phyloP scores from a whole-genome alignment of 306 rosid genomes.

The cucumber (Cucumis sativus) region Cucumber_9930_V3 NC_026659.2:229001-229500 shows the following conservation, averaged over 20 bases:
- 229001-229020: background rate
- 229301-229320: slow-evolving; percentile 66
- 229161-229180: slow-evolving; percentile 33
- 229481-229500: slow-evolving; percentile 48
- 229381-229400: slow-evolving; percentile 90
- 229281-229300: slow-evolving; percentile 51
- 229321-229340: slow-evolving; percentile 58
- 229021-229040: background rate
- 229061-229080: slow-evolving; percentile 14
- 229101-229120: slow-evolving; percentile 39
- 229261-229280: slow-evolving; percentile 76
- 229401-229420: slow-evolving; percentile 77
- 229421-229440: slow-evolving; percentile 90
- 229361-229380: slow-evolving; percentile 68
- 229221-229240: slow-evolving; percentile 88
- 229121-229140: slow-evolving; percentile 49
- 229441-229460: slow-evolving; percentile 95
- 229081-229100: slow-evolving; percentile 74
- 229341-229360: slow-evolving; percentile 43
- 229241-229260: slow-evolving; percentile 56
- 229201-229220: slow-evolving; percentile 86
- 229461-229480: slow-evolving; percentile 90
- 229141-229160: slow-evolving; percentile 60
- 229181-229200: slow-evolving; percentile 36
- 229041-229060: slow-evolving; percentile 8